These are phyloP conservation scores for Dalbergia cultrata DNA, from an alignment of 306 rosid genomes.

Conservation along the genomic window DNA sequence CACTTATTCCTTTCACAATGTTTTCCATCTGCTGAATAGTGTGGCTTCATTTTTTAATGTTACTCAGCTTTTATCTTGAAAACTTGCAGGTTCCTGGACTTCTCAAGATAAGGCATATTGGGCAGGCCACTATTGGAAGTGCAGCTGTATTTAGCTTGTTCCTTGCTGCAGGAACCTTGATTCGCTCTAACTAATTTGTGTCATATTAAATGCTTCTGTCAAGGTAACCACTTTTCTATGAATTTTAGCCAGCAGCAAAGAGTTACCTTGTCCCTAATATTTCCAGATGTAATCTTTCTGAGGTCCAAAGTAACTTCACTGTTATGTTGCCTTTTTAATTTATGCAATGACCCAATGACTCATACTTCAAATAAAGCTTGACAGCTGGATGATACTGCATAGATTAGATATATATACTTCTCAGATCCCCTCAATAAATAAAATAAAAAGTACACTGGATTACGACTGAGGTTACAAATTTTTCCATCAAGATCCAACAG, in stretches of 20 bases:
- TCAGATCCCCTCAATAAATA: not conserved
- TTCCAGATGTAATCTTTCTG: slow-evolving; percentile 18
- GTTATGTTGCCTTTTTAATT: not conserved
- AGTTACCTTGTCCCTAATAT: not conserved
- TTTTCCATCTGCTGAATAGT: slow-evolving; percentile 2
- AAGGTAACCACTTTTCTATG: slow-evolving; percentile 20
- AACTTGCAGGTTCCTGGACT: slow-evolving; percentile 58
- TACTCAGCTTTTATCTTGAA: slow-evolving; percentile 44
- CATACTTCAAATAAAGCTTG: not conserved
- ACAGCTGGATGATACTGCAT: not conserved
- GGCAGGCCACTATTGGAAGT: slow-evolving; percentile 59
- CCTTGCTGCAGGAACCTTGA: slow-evolving; percentile 66
- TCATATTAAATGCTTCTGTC: slow-evolving; percentile 28
- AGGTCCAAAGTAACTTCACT: not conserved
- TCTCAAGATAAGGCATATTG: slow-evolving; percentile 63
- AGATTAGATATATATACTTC: no score
- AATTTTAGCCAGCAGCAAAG: slow-evolving; percentile 15
- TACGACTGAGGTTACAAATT: no score
- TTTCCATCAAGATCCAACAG: no score
- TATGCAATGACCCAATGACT: not conserved
- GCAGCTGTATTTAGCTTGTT: slow-evolving; percentile 63
- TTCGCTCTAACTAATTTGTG: slow-evolving; percentile 53
- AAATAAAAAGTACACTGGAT: no score
- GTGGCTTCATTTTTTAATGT: slow-evolving; percentile 1
- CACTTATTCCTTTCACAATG: no score